Base-by-base conservation (phyloP, 805 yeast species). In the Wickerhamomyces chaumierensis region DNA sequence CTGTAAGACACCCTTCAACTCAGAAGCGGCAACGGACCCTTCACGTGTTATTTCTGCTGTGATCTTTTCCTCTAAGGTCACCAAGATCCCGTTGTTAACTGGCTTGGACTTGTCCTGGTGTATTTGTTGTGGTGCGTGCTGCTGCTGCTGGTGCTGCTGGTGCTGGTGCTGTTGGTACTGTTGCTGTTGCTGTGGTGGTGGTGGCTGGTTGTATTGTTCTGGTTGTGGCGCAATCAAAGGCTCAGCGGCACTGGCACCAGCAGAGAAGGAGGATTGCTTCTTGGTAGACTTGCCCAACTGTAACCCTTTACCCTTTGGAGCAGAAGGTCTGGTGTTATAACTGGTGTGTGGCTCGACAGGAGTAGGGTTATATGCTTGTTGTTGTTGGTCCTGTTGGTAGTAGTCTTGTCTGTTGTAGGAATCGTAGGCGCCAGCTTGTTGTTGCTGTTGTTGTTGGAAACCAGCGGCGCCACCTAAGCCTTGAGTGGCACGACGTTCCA, bases 1-100 rank as follows among this genome's bases (percentile, higher is more conserved):
- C 61, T 86, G 94, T 49, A 90, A 67, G 49, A 83, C 94, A 60
- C 98, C 97, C 61, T 85, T 85, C 42, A 87, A 73, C 56, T 88
- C 96, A 33, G 85, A 75, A 17, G 75, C 62, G 17, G 63, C 46
- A 38, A 83, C 58, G 0, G 78, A 68, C 36, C 97, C 97, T 49
- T 90, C 96, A 55, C 96, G 79, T 12, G 81, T 64, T 43, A 90
- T 69, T 48, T 78, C 78, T 4, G 92, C 92, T 23, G 78, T 68
- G 42, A 87, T 68, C 48, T 78, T 77, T 62, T 90, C 97, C 54
- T 76, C 78, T 35, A 86, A 63, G 6, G 82, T 67, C 45, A 88
- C 70, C 58, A 87, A 71, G 37, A 88, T 79, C 48, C 96, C 96
- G 47, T 82, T 75, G 61, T 83, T 83, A 14, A 53, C 43, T 35